phyloP scores from a whole-genome alignment of 2,329 filamentous ascomycete species.

The Penicillium frequentans region DNA sequence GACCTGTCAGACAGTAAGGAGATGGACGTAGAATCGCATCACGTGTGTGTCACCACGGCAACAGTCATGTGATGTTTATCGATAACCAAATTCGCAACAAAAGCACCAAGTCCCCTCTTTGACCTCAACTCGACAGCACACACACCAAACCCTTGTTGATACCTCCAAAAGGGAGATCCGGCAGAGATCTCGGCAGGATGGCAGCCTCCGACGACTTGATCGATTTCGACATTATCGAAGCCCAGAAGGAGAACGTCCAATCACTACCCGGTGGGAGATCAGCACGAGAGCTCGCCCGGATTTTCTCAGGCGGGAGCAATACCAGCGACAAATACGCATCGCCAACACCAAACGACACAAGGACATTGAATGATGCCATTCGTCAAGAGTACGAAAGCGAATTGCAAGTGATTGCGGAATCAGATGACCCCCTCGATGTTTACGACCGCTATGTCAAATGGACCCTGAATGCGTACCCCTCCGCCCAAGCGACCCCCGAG shows the following conservation, averaged over 20 bases:
- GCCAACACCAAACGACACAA: slow-evolving; percentile 69
- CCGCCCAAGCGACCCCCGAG: slow-evolving; percentile 84
- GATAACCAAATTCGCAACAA: slow-evolving; percentile 29
- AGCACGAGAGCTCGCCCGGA: slow-evolving; percentile 80
- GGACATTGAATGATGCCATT: slow-evolving; percentile 75
- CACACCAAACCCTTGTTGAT: background rate
- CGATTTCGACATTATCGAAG: slow-evolving; percentile 88
- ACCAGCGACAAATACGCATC: slow-evolving; percentile 54
- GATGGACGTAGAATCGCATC: background rate
- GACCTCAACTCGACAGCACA: background rate
- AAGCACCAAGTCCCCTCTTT: slow-evolving; percentile 5
- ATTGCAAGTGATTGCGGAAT: slow-evolving; percentile 73
- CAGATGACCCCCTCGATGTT: slow-evolving; percentile 91
- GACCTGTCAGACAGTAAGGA: background rate
- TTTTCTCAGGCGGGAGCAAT: slow-evolving; percentile 55
- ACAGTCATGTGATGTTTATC: slow-evolving; percentile 37
- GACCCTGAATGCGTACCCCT: slow-evolving; percentile 93
- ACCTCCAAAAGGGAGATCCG: slow-evolving; percentile 1
- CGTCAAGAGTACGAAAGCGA: slow-evolving; percentile 86
- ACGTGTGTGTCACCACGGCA: slow-evolving; percentile 27
- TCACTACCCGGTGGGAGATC: slow-evolving; percentile 84
- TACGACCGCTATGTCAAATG: slow-evolving; percentile 97
- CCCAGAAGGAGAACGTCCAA: slow-evolving; percentile 97
- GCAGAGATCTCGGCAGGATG: slow-evolving; percentile 53
- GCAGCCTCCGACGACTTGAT: slow-evolving; percentile 45